Conservation (phyloP, 2,329 filamentous ascomycete species). For the Fusarium lateritium region DNA sequence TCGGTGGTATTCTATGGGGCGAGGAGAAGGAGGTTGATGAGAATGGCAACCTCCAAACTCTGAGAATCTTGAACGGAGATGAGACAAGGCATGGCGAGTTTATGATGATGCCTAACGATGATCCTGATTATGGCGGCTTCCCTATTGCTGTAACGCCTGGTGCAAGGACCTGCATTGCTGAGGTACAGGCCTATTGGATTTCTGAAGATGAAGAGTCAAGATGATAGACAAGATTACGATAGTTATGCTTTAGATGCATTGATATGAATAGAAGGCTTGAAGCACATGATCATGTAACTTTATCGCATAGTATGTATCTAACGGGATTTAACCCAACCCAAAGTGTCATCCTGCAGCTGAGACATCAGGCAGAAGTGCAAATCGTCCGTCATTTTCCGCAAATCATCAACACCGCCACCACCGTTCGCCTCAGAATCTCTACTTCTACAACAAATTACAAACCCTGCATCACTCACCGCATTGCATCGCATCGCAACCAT, state of each 20-base stretch:
- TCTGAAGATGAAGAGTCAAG: constrained; percentile 49
- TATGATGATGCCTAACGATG: constrained; percentile 69
- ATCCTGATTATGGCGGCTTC: constrained; percentile 70
- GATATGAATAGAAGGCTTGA: too few relatives aligned
- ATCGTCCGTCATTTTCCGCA: not conserved
- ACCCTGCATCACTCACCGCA: not conserved
- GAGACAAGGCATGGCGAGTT: constrained; percentile 61
- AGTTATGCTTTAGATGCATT: too few relatives aligned
- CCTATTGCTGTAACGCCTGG: constrained; percentile 69
- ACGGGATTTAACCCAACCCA: too few relatives aligned
- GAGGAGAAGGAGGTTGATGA: constrained; percentile 57
- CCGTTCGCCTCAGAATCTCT: not conserved
- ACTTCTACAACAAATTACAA: not conserved
- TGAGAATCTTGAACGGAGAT: constrained; percentile 57
- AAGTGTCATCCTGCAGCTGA: not conserved
- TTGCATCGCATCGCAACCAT: not conserved
- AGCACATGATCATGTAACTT: too few relatives aligned
- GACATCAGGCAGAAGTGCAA: constrained; percentile 13
- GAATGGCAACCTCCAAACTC: constrained; percentile 52
- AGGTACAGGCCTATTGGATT: constrained; percentile 57
- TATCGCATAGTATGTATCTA: too few relatives aligned
- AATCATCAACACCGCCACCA: constrained; percentile 15
- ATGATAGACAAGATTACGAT: not conserved
- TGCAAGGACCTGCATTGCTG: constrained; percentile 63
- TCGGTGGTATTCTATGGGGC: constrained; percentile 56